Evolutionary conservation across 495 filamentous ascomycete species (phyloP).

Genomic region (Tuber borchii): DNA sequence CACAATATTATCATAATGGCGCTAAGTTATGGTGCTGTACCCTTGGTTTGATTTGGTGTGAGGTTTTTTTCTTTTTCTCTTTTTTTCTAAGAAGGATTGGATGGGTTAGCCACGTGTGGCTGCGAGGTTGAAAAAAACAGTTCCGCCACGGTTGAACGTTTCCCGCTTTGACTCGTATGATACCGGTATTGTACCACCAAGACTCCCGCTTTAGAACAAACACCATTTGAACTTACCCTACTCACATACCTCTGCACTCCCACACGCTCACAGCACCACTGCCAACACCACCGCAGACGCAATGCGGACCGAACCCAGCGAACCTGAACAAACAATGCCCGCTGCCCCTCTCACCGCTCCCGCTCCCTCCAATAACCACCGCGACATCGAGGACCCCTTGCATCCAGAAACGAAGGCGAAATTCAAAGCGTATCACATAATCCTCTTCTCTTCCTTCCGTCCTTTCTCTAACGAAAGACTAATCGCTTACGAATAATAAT

Average conservation of each 20-base stretch:
- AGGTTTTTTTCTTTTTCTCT: neutral
- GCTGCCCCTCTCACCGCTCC: neutral
- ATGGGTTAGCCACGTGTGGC: neutral
- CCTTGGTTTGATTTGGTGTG: neutral
- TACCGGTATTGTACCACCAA: neutral
- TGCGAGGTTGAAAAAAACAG: neutral
- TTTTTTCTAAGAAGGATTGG: too few relatives aligned
- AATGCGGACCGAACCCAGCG: neutral
- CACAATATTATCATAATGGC: too few relatives aligned
- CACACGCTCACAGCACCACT: neutral
- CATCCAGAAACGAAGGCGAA: slow-evolving; percentile 15
- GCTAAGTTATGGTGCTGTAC: neutral
- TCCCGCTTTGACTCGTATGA: neutral
- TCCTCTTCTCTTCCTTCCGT: neutral
- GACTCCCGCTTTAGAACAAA: neutral
- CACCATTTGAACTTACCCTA: neutral
- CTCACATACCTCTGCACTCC: neutral
- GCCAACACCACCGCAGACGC: neutral
- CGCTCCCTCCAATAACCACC: neutral
- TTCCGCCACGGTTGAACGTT: neutral
- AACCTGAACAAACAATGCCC: neutral
- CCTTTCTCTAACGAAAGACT: neutral
- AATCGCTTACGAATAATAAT: neutral
- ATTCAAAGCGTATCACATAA: slow-evolving; percentile 16
- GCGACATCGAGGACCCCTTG: slow-evolving; percentile 17